These are phyloP conservation scores for Spiromastix sp. DNA, from an alignment of 2,329 filamentous ascomycete species.

Conservation along the genomic window DNA sequence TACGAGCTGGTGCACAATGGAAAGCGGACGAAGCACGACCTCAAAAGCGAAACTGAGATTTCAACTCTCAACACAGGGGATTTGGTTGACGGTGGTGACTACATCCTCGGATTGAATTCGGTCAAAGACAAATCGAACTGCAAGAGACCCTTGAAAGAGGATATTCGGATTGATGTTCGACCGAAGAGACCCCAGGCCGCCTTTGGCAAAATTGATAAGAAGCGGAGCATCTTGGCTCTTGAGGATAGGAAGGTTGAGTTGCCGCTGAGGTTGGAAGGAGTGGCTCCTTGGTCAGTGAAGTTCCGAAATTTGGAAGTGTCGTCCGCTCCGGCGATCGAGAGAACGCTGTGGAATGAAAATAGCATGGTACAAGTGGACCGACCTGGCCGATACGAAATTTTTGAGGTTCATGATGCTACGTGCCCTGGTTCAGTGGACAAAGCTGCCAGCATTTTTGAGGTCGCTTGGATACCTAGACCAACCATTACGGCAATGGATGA, in stretches of 20 bases:
- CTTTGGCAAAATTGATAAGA: constrained; percentile 79
- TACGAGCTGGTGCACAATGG: constrained; percentile 90
- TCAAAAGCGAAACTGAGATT: constrained; percentile 51
- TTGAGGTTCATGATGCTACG: constrained; percentile 64
- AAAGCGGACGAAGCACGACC: constrained; percentile 61
- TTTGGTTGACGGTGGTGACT: constrained; percentile 75
- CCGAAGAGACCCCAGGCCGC: constrained; percentile 77
- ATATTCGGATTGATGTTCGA: constrained; percentile 74
- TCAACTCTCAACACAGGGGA: constrained; percentile 66
- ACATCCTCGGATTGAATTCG: constrained; percentile 73
- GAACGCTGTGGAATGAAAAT: constrained; percentile 48
- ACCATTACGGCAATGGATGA: constrained; percentile 50
- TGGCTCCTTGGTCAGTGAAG: constrained; percentile 69
- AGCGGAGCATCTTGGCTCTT: constrained; percentile 61
- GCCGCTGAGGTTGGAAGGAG: constrained; percentile 75
- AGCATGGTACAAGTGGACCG: constrained; percentile 55
- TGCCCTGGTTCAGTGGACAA: constrained; percentile 75
- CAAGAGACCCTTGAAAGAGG: constrained; percentile 74
- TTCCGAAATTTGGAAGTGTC: constrained; percentile 59
- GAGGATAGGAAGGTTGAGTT: constrained; percentile 65
- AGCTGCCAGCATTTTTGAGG: constrained; percentile 61
- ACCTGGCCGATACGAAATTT: constrained; percentile 69
- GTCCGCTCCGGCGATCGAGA: constrained; percentile 37
- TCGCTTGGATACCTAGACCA: constrained; percentile 79
- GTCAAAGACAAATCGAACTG: constrained; percentile 81